phyloP scores from a whole-genome alignment of 176 grass and related monocot genomes.

The Calamus simplicifolius region DNA sequence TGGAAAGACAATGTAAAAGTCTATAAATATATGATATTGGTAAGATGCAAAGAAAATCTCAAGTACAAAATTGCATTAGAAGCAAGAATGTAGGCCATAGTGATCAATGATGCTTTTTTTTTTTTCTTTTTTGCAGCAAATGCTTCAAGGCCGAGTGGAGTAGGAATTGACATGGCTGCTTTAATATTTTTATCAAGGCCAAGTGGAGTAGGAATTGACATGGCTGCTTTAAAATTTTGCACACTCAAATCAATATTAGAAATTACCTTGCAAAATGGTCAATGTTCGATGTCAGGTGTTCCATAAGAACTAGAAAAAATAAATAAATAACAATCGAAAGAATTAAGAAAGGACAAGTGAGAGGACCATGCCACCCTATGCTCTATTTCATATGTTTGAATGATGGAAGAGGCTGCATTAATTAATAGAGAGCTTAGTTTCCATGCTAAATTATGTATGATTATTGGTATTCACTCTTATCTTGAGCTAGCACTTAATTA shows the following conservation, averaged over 20 bases:
- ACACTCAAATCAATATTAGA: slow-evolving; percentile 79
- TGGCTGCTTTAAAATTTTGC: slow-evolving; percentile 84
- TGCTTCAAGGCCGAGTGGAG: no score
- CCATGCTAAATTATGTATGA: slow-evolving; percentile 95
- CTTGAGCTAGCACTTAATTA: no score
- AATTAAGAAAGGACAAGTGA: slow-evolving; percentile 14
- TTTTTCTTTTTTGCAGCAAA: no score
- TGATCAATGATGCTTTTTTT: no score
- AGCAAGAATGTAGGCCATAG: slow-evolving; percentile 6
- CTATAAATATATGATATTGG: no score
- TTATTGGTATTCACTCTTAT: slow-evolving; percentile 92
- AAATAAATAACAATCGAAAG: slow-evolving; percentile 1
- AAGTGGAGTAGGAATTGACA: no score
- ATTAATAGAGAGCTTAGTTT: slow-evolving; percentile 57
- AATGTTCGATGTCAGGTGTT: slow-evolving; percentile 7
- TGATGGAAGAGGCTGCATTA: slow-evolving; percentile 51
- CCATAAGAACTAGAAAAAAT: slow-evolving; percentile 4
- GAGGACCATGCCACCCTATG: slow-evolving; percentile 54
- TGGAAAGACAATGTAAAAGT: no score
- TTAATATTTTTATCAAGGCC: no score
- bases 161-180: no score
- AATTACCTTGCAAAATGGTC: slow-evolving; percentile 63
- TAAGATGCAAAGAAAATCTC: neutral
- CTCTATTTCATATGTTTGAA: slow-evolving; percentile 81
- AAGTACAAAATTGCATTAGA: slow-evolving; percentile 4